Evolutionary conservation across 148 eudicot genomes (phyloP).

Genomic region (Simmondsia chinensis): DNA sequence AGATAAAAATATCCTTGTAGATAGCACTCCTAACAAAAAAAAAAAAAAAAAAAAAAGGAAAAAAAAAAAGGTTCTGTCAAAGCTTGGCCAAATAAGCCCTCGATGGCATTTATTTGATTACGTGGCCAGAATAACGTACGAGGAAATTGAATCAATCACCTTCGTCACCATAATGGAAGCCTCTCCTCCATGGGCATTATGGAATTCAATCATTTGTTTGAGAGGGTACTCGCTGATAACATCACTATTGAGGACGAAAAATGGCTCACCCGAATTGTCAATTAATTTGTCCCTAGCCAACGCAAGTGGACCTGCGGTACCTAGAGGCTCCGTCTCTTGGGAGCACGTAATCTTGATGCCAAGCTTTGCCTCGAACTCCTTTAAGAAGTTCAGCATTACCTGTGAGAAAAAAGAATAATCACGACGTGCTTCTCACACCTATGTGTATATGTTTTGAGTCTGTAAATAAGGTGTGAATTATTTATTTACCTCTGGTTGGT

Average conservation of each 20-base stretch:
- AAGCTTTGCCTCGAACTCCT: constrained; percentile 81
- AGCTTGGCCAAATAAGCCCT: too few species aligned
- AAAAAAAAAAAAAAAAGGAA: neutral
- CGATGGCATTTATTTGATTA: too few species aligned
- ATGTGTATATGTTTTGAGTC: too few species aligned
- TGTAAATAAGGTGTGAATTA: too few species aligned
- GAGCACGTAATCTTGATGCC: constrained; percentile 84
- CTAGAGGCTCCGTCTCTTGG: constrained; percentile 95
- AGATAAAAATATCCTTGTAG: too few species aligned
- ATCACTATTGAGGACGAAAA: constrained; percentile 94
- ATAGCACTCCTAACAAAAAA: too few species aligned
- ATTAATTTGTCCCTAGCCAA: constrained; percentile 77
- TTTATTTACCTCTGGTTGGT: constrained; percentile 83
- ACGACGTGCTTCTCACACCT: too few species aligned
- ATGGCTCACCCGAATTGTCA: constrained; percentile 76
- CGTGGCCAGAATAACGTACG: too few species aligned
- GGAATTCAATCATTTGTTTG: constrained; percentile 74
- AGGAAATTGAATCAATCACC: constrained; percentile 26
- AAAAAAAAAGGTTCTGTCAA: too few species aligned
- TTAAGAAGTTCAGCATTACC: constrained; percentile 90
- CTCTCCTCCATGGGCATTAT: constrained; percentile 89
- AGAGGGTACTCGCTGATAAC: constrained; percentile 91
- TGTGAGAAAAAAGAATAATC: constrained; percentile 11
- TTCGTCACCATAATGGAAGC: constrained; percentile 94
- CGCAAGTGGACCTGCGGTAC: constrained; percentile 96